phyloP scores from a whole-genome alignment of 2,329 filamentous ascomycete genomes.

The Fusarium camptoceras region DNA sequence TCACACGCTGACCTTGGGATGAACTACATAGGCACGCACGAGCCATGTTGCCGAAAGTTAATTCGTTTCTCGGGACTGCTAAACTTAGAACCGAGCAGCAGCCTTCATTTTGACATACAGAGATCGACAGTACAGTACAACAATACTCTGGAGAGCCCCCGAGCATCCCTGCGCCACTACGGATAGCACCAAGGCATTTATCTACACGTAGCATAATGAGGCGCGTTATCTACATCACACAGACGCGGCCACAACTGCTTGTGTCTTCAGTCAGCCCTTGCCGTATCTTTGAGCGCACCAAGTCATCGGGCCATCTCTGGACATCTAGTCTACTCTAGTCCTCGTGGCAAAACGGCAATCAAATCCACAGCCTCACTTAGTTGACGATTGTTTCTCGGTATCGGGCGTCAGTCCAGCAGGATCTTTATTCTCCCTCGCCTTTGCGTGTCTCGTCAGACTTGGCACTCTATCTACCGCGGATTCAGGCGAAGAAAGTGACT shows the following conservation, averaged over 20 bases:
- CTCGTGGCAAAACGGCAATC: slow-evolving; percentile 10
- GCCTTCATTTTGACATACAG: slow-evolving; percentile 23
- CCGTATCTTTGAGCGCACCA: background rate
- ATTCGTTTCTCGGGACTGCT: slow-evolving; percentile 14
- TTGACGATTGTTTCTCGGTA: slow-evolving; percentile 15
- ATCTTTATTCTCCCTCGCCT: slow-evolving; percentile 7
- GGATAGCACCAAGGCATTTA: background rate
- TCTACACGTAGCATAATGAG: slow-evolving; percentile 9
- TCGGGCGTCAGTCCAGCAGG: slow-evolving; percentile 12
- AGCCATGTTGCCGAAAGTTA: slow-evolving; percentile 34
- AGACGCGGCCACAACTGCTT: background rate
- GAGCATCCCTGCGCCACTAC: slow-evolving; percentile 30
- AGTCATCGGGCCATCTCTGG: slow-evolving; percentile 1
- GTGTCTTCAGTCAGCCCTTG: background rate
- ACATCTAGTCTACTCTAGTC: background rate
- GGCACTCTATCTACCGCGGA: slow-evolving; percentile 8
- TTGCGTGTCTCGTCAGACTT: slow-evolving; percentile 19
- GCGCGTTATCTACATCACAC: slow-evolving; percentile 7
- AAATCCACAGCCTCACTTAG: slow-evolving; percentile 12
- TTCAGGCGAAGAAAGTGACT: slow-evolving; percentile 31
- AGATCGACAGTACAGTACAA: slow-evolving; percentile 25
- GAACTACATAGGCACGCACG: slow-evolving; percentile 29
- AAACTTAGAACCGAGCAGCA: slow-evolving; percentile 36
- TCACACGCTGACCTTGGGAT: slow-evolving; percentile 8
- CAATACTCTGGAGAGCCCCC: slow-evolving; percentile 2